Evolutionary conservation across 495 filamentous ascomycete species (phyloP).

Genomic region (Hypomontagnella submonticulosa): DNA sequence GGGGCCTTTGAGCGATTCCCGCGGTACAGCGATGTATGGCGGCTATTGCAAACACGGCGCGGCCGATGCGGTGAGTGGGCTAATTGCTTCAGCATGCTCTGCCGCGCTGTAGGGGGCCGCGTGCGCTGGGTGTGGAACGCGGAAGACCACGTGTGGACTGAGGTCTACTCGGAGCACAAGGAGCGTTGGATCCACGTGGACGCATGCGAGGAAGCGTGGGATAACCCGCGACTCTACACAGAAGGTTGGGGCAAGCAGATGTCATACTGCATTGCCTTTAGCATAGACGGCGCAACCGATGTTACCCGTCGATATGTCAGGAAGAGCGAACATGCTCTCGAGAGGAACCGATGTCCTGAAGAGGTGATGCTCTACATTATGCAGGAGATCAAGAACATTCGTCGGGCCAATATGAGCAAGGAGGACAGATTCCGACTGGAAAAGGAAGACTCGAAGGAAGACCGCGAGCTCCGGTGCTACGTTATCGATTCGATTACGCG

Average conservation of each 20-base stretch:
- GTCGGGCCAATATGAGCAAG: conserved; percentile 81
- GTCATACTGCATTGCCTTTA: conserved; percentile 97
- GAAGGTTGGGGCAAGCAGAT: conserved; percentile 96
- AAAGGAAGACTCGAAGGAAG: conserved; percentile 90
- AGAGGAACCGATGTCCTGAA: conserved; percentile 81
- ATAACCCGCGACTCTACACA: conserved; percentile 90
- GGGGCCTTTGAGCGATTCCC: conserved; percentile 87
- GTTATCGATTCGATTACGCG: conserved; percentile 77
- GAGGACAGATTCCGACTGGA: conserved; percentile 82
- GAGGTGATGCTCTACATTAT: conserved; percentile 89
- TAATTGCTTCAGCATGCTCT: conserved; percentile 99
- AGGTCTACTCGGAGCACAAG: conserved; percentile 94
- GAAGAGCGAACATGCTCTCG: conserved; percentile 75
- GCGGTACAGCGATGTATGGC: conserved; percentile 96
- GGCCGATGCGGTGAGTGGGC: conserved; percentile 96
- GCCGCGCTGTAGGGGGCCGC: conserved; percentile 86
- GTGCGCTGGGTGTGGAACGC: conserved; percentile 99
- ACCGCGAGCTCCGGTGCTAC: conserved; percentile 81
- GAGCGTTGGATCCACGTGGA: conserved; percentile 98
- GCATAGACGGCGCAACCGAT: conserved; percentile 92
- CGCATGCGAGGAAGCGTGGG: conserved; percentile 93
- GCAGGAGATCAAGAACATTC: conserved; percentile 85
- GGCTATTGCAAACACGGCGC: conserved; percentile 82
- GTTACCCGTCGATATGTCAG: conserved; percentile 96
- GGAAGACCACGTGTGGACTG: conserved; percentile 97